Evolutionary conservation across 257 asterid genomes (phyloP), one percentile per base, ranked within the genome.

Genomic region (Solanum virginianum): DNA sequence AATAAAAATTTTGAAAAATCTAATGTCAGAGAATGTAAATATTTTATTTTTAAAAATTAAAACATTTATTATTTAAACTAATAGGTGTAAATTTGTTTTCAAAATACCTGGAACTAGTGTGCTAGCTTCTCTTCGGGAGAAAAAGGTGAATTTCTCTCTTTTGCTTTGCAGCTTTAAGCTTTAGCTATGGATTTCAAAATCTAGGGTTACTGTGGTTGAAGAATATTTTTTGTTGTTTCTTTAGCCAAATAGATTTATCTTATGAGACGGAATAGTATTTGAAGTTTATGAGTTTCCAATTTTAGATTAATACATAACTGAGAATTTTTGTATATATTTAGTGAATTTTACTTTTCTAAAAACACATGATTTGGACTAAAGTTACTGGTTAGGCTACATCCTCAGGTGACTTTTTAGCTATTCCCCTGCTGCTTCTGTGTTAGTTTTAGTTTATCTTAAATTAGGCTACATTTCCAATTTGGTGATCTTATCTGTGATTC

Each of bases 81-180:
- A 29, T 74, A 22, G 29, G 20, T 83, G 90, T 89, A 89, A 86
- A 84, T 54, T 6, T 4, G 43, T 72, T 72, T 72, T 75, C 60
- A 75, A 75, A 75, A 49, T 49, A 75, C 83, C 85, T 69, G 80
- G 84, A 80, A 63, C 89, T 86, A 84, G 26, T 59, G 3, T 60
- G 3, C 66, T 88, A 18, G 26, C 15, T 36, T 62, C 86, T 57
- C 88, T 90, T 84, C 93, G 72, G 89, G 88, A 86, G 88, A 88
- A 82, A 86, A 86, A 88, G 98, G 96, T 91, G 68, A 70, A 85
- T 85, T 55, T 80, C 51, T 41, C 29, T 90, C 87, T 87, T 91
- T 83, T 89, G 84, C 90, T 89, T 20, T 75, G 65, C 81, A 47
- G 77, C 41, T 54, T 80, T 62, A 84, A 4, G 83, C 74, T 71